Evolutionary conservation across 495 filamentous ascomycete species (phyloP).

Genomic region (Penicillium longicatenatum): DNA sequence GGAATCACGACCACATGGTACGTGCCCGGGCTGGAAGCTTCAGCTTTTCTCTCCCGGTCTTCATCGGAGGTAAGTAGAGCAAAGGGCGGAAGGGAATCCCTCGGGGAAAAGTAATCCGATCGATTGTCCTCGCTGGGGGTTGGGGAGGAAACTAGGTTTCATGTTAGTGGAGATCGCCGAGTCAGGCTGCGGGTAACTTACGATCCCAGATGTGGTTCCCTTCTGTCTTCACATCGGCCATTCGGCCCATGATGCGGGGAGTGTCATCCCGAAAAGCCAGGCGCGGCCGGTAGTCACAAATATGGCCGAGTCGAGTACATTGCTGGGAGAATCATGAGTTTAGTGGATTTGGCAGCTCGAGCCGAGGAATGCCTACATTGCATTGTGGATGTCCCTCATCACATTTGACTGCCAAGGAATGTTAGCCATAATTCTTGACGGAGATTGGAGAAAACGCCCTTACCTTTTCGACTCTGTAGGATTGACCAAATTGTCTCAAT

Average conservation of each 20-base stretch:
- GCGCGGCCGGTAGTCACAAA: slow-evolving; percentile 59
- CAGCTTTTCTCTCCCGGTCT: slow-evolving; percentile 60
- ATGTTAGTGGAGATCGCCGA: neutral
- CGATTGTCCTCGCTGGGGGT: slow-evolving; percentile 22
- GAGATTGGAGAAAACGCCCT: slow-evolving; percentile 15
- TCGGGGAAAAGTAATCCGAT: slow-evolving; percentile 30
- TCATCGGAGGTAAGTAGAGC: slow-evolving; percentile 58
- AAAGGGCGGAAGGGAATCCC: slow-evolving; percentile 54
- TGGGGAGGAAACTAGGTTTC: slow-evolving; percentile 27
- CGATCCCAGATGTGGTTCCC: slow-evolving; percentile 58
- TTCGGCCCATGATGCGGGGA: slow-evolving; percentile 54
- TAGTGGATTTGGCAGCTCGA: slow-evolving; percentile 5
- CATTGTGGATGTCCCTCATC: slow-evolving; percentile 56
- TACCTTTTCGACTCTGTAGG: slow-evolving; percentile 53
- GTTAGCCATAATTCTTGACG: slow-evolving; percentile 8
- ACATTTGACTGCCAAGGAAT: slow-evolving; percentile 46
- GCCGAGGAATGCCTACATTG: slow-evolving; percentile 42
- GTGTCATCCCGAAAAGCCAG: slow-evolving; percentile 60
- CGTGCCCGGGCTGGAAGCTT: slow-evolving; percentile 53
- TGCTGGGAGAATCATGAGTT: slow-evolving; percentile 38
- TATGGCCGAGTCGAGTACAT: slow-evolving; percentile 57
- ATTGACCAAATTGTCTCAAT: slow-evolving; percentile 5
- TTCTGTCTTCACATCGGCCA: slow-evolving; percentile 52
- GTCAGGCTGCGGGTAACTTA: slow-evolving; percentile 29
- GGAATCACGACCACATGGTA: slow-evolving; percentile 59